These are phyloP conservation scores for Protomyces gravidus DNA, from an alignment of 1,139 yeast genomes.

Conservation along the genomic window DNA sequence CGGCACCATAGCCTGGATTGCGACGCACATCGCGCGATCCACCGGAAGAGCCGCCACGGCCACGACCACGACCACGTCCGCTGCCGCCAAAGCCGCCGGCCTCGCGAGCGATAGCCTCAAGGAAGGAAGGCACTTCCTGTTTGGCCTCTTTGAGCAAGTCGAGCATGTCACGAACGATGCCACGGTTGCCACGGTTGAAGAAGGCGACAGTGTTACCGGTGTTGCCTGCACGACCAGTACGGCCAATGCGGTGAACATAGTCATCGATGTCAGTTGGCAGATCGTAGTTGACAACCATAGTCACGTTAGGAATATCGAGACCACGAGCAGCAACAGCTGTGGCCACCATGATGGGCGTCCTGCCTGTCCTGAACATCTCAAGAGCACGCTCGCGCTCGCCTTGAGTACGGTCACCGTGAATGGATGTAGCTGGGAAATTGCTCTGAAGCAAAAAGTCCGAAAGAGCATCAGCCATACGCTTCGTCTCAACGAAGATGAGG, in stretches of 20 bases:
- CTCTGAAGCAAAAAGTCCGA: conserved; percentile 87
- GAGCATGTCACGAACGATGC: conserved; percentile 79
- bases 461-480: conserved; percentile 95
- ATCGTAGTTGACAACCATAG: conserved; percentile 95
- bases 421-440: conserved; percentile 93
- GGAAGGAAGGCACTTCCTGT: conserved; percentile 92
- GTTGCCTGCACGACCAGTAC: conserved; percentile 99
- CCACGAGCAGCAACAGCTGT: conserved; percentile 99
- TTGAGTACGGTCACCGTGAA: conserved; percentile 98
- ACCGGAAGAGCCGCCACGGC: conserved; percentile 43
- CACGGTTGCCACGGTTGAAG: conserved; percentile 92
- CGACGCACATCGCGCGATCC: conserved; percentile 46
- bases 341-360: conserved; percentile 89
- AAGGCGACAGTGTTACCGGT: conserved; percentile 97
- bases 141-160: conserved; percentile 91
- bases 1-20: conserved; percentile 40
- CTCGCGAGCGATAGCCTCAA: conserved; percentile 77
- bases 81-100: conserved; percentile 57
- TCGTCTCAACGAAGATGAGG: conserved; percentile 93
- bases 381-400: conserved; percentile 96
- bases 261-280: conserved; percentile 96
- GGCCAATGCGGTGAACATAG: conserved; percentile 98
- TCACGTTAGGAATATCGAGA: conserved; percentile 97
- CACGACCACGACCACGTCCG: conserved; percentile 55
- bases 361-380: conserved; percentile 78